A percentile compares a stretch with the other conserved stretches of the same genome.
Evolutionary conservation across 1,139 yeast genomes (phyloP).

Genomic region (Scheffersomyces titani): DNA sequence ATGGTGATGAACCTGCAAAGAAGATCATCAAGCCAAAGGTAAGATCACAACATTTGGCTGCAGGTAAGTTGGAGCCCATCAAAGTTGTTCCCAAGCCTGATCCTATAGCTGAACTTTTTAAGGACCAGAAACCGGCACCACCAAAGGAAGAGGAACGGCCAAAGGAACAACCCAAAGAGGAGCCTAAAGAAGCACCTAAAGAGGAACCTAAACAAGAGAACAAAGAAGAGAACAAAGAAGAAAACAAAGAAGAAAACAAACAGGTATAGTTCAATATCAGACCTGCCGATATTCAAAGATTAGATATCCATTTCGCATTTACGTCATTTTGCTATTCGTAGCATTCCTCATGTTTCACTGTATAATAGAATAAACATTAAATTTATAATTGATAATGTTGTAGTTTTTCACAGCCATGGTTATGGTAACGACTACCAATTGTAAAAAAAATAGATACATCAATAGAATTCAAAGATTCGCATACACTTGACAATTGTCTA

Average conservation of each 20-base stretch:
- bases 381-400: neutral
- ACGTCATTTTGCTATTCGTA: neutral
- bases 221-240: neutral
- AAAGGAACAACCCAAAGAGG: neutral
- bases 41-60: neutral
- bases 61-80: neutral
- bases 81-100: neutral
- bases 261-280: neutral
- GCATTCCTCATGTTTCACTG: neutral
- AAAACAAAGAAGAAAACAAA: neutral
- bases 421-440: neutral
- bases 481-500: neutral
- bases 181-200: neutral
- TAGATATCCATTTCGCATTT: neutral
- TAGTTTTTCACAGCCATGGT: neutral
- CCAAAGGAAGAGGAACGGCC: no score
- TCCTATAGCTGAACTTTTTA: neutral
- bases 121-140: neutral
- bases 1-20: neutral
- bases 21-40: neutral
- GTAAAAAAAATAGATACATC: no score
- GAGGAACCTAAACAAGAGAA: neutral
- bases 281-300: neutral
- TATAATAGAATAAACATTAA: neutral
- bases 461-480: neutral